Base-by-base conservation (phyloP, 139 green algal genomes). In the Pleodorina starrii region DNA sequence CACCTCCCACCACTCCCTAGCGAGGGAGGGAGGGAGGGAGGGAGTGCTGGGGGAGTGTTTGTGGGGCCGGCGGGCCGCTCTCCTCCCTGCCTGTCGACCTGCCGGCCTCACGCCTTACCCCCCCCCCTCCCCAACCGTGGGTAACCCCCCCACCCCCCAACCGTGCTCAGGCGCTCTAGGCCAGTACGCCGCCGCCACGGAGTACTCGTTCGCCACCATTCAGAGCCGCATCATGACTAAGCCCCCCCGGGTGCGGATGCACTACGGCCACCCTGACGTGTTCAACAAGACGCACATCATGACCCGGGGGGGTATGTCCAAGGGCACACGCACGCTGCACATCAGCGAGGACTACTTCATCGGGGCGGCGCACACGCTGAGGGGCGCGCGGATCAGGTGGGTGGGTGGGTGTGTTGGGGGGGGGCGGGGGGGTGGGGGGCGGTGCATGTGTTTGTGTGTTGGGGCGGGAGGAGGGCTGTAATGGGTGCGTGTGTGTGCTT, bases 181-280 rank as follows among this genome's bases (percentile, higher is more conserved):
- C 6, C 90, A 93, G 48, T 97, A 96, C 91, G 95, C 95, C 5
- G 95, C 95, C 17, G 93, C 93, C 27, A 96, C 95, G 23, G 95
- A 97, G 90, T 96, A 95, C 90, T 92, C 91, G n/a, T 98, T 98
- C 91, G 94, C 94, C 43, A 96, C 94, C 46, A 96, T 97, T 51
- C 93, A 96, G 84, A 94, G 96, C 87, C 92, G 96, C n/a, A 90
- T 96, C 38, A 97, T 98, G 95, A 92, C 92, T 36, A 94, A 91
- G 38, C 96, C 96, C 5, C 93, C 94, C 51, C 44, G 81, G 46
- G 68, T 95, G 95, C 92, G 97, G 51, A 96, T 98, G 91, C 97
- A 99, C 90, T 99, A 99, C 89, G 97, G 97, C 79, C 97, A 99
- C 89, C 97, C 97, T 23, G 97, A 99, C 88, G 86, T 98, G 10